Base-by-base conservation (phyloP, 2,329 filamentous ascomycete genomes). In the Tetracladium maxilliforme region DNA sequence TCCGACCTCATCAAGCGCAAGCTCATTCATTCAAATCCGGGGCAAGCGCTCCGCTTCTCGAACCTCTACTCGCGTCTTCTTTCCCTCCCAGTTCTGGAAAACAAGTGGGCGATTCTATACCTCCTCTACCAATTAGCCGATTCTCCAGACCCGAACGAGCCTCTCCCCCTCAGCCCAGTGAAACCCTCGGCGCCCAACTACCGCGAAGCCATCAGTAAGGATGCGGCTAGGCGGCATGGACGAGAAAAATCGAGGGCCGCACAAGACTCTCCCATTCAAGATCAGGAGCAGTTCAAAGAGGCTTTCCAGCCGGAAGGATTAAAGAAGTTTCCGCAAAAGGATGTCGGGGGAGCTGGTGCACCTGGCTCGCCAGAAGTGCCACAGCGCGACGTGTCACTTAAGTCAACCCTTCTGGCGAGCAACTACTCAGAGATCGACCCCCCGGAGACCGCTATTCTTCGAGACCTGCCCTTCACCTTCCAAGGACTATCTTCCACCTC, bases 101-200 rank as follows among this genome's bases (percentile, higher is more conserved):
- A 93, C 50, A 98, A 98, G 64, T 95, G 86, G 84, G 83, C 80
- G 4, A 94, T 98, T 36, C 62, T 98, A 12, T 92, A 92, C 47
- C 71, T 98, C 21, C 67, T 98, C 21, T 79, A 90, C 47, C 74
- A 82, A 40, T 66, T 94, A 23, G 73, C 81, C 32, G 79, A 86
- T 42, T 70, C 67, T 4, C 61, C 64, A 17, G 58, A 70, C 31
- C 64, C 65, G 3, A 56, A 50, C 37, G 60, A 56, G 8, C 56
- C 57, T n/a, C 37, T 60, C 18, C 9, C 11, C 18, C 18, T 11
- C 18, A 9, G 18, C 11, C 18, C 9, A 19, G 9, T 11, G 18
- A 9, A 19, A 9, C 18, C 11, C 9, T 9, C 18, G 18, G n/a
- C n/a, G n/a, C n/a, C n/a, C n/a, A n/a, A n/a, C n/a, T n/a, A n/a